These are phyloP conservation scores for Sphaceloma murrayae DNA, from an alignment of 2,329 filamentous ascomycete genomes.

Conservation along the genomic window DNA sequence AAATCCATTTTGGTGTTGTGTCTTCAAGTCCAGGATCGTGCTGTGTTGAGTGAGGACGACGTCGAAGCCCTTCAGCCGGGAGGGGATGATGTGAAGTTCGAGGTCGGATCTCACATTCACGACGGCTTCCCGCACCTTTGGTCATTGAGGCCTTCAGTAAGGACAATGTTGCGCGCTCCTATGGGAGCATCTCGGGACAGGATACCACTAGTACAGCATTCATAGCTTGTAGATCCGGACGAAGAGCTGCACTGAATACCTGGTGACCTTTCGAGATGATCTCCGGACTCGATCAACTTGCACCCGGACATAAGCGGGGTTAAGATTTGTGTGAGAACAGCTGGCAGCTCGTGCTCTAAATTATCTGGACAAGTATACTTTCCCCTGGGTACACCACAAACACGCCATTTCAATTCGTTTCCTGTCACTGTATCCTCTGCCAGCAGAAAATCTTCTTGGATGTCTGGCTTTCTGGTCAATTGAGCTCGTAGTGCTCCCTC, in stretches of 20 bases:
- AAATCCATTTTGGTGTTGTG: constrained; percentile 82
- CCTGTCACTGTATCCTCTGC: neutral
- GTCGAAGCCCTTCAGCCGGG: too few relatives aligned
- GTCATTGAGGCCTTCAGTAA: too few relatives aligned
- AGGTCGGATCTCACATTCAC: constrained; percentile 4
- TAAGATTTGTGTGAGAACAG: constrained; percentile 5
- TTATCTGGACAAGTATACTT: constrained; percentile 12
- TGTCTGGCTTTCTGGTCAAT: neutral
- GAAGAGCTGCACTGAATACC: neutral
- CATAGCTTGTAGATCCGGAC: too few relatives aligned
- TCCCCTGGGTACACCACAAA: neutral
- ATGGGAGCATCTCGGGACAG: too few relatives aligned
- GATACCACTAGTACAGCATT: too few relatives aligned
- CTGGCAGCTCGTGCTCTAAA: constrained; percentile 9
- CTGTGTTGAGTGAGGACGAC: too few relatives aligned
- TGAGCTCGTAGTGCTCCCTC: neutral
- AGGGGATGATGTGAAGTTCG: too few relatives aligned
- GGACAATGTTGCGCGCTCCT: too few relatives aligned
- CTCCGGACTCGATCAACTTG: constrained; percentile 1
- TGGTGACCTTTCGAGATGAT: neutral
- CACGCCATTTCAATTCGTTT: neutral
- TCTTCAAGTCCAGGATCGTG: neutral
- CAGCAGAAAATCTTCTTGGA: too few relatives aligned
- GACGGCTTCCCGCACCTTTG: too few relatives aligned
- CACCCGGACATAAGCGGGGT: neutral